Base-by-base conservation (phyloP, 2,329 filamentous ascomycete species). In the Pestalotiopsis sp. region DNA sequence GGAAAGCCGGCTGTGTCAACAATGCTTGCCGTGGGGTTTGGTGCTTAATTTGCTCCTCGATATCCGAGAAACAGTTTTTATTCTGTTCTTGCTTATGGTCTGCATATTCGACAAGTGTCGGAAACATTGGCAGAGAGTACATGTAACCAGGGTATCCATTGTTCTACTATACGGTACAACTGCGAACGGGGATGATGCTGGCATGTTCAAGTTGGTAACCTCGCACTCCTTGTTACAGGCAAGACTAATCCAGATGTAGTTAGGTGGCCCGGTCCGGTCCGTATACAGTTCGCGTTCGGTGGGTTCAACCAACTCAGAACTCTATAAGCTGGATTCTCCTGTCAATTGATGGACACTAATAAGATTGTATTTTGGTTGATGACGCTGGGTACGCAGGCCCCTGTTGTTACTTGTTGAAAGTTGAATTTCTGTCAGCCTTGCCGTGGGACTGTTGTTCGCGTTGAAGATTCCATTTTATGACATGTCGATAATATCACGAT, bases 401-500 rank as follows among this genome's bases (percentile, higher is more conserved):
- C 10, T 13, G 20, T 17, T 58, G 9, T n/a, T 58, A 14, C 9
- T 26, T 14, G 56, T 6, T 6, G 22, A 35, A 58, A 13, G 22
- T 7, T 38, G 13, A 17, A 3, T 13, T 17, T 20, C 10, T 35
- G 17, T 61, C 58, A 61, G 58, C 58, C 58, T 61, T 61, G 58
- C 58, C 6, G 26, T 39, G 58, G 17, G 26, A 39, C n/a, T 61
- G 58, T 20, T 61, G 58, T 61, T 39, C 17, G 22, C 58, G 30
- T 61, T 20, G 14, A 20, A 13, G 30, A 30, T 61, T 17, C 58
- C 11, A 48, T 11, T 22, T 64, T 64, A 22, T 22, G 7, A 65
- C 70, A 68, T 71, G 66, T 70, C 69, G 70, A 69, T 68, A 55
- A 65, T 65, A 66, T 66, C 64, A 71, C 68, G 30, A 66, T 61